These are phyloP conservation scores for Colletotrichum theobromicola DNA, from an alignment of 2,329 filamentous ascomycete species.

Conservation along the genomic window DNA sequence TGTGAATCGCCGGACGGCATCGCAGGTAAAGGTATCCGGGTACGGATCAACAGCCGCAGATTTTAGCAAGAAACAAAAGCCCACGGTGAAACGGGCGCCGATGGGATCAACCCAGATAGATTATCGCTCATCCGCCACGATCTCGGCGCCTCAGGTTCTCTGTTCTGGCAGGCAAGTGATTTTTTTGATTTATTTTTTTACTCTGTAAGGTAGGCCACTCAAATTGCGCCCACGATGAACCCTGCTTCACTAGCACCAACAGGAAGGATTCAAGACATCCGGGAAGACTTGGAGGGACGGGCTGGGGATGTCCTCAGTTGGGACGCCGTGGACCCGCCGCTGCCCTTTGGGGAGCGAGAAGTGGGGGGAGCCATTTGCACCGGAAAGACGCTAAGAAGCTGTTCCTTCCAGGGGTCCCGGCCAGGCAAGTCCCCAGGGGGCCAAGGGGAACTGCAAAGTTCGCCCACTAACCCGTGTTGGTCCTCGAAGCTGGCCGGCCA, in stretches of 20 bases:
- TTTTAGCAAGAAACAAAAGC: constrained; percentile 7
- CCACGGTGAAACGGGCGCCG: background rate
- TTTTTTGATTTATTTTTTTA: too few species aligned
- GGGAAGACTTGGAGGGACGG: background rate
- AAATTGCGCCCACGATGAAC: background rate
- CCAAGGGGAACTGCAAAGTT: background rate
- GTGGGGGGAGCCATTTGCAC: constrained; percentile 1
- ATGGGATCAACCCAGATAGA: constrained; percentile 2
- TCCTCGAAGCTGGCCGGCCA: background rate
- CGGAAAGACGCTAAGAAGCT: constrained; percentile 2
- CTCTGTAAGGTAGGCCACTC: background rate
- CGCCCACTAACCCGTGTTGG: background rate
- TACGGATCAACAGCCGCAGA: background rate
- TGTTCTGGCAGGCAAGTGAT: background rate
- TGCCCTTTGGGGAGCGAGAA: background rate
- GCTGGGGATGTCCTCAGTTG: constrained; percentile 7
- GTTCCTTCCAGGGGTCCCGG: background rate
- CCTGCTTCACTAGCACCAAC: background rate
- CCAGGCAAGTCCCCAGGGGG: background rate
- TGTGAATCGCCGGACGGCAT: background rate
- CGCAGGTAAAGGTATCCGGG: background rate
- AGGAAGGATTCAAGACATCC: background rate
- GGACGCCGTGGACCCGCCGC: background rate
- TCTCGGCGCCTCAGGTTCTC: background rate
- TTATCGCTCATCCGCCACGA: background rate